phyloP scores from a whole-genome alignment of 208 protist genomes.

The Acanthamoeba triangularis region DNA sequence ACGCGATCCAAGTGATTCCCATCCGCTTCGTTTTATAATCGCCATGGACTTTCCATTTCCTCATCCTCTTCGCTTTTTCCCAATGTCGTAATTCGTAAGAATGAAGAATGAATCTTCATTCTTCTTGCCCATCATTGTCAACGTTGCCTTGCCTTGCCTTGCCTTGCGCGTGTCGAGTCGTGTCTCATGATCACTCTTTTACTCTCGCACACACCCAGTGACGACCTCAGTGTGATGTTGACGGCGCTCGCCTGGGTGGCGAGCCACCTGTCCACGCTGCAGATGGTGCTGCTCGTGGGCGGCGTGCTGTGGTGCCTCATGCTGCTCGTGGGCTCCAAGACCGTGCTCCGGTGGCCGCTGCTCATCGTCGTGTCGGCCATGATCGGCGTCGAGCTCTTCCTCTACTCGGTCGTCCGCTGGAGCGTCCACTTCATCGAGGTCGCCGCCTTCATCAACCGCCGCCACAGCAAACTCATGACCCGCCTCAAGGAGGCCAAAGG shows the following conservation, averaged over 20 bases:
- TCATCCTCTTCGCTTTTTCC: too few species aligned
- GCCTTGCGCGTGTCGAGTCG: too few species aligned
- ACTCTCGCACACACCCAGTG: not conserved
- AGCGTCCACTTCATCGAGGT: constrained; percentile 40
- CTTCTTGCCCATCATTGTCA: too few species aligned
- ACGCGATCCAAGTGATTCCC: too few species aligned
- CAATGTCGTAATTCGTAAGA: too few species aligned
- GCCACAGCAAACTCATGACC: constrained; percentile 44
- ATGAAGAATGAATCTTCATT: too few species aligned
- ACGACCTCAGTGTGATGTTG: not conserved
- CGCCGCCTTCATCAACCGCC: constrained; percentile 55
- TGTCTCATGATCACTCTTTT: not conserved
- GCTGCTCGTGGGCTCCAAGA: constrained; percentile 15
- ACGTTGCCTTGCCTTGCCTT: too few species aligned
- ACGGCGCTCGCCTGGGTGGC: not conserved
- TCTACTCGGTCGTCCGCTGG: constrained; percentile 62
- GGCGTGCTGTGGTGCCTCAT: constrained; percentile 48
- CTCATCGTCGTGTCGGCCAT: constrained; percentile 42
- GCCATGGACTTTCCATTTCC: too few species aligned
- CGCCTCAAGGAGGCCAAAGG: constrained; percentile 57
- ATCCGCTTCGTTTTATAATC: too few species aligned
- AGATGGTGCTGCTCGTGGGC: constrained; percentile 38
- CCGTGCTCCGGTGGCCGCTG: constrained; percentile 53
- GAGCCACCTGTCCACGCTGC: constrained; percentile 30
- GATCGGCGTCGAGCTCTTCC: constrained; percentile 62